phyloP scores from a whole-genome alignment of 768 basidiomycete genomes.

The Russula earlei region DNA sequence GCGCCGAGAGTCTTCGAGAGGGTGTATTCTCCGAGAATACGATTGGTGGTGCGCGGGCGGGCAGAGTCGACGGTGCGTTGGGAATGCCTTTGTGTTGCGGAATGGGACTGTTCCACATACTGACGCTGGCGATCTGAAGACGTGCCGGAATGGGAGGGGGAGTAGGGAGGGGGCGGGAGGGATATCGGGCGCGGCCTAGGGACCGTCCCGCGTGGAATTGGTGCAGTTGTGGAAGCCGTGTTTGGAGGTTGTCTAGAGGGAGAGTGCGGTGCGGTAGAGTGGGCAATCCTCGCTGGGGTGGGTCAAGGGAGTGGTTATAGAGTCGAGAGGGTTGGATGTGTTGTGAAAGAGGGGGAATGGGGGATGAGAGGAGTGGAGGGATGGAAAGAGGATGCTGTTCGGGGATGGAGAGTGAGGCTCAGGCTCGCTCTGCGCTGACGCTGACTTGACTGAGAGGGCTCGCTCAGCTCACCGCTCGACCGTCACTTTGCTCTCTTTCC shows the following conservation, averaged over 20 bases:
- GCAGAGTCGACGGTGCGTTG: conserved; percentile 21
- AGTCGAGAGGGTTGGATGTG: background rate
- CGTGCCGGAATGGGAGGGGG: conserved; percentile 23
- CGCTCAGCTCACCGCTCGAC: too few species aligned
- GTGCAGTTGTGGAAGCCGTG: conserved; percentile 9
- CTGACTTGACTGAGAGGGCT: too few species aligned
- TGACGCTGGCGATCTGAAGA: conserved; percentile 23
- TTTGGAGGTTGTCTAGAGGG: conserved; percentile 13
- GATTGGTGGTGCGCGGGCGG: conserved; percentile 29
- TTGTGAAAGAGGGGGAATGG: background rate
- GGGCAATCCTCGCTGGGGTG: conserved; percentile 23
- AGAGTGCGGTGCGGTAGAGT: conserved; percentile 27
- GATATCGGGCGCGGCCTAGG: conserved; percentile 54
- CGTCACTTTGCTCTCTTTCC: too few species aligned
- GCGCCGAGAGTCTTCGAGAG: conserved; percentile 95
- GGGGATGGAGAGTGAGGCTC: too few species aligned
- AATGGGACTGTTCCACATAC: conserved; percentile 20
- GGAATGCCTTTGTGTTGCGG: conserved; percentile 4
- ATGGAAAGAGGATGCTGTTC: conserved; percentile 5
- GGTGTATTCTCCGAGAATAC: conserved; percentile 88
- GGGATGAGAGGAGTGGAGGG: conserved; percentile 14
- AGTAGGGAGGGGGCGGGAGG: conserved; percentile 59
- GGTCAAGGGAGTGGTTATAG: conserved; percentile 9
- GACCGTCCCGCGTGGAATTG: conserved; percentile 21
- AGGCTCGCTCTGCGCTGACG: too few species aligned